Evolutionary conservation across 2,329 filamentous ascomycete species (phyloP).

Genomic region (Trichoderma koningiopsis): DNA sequence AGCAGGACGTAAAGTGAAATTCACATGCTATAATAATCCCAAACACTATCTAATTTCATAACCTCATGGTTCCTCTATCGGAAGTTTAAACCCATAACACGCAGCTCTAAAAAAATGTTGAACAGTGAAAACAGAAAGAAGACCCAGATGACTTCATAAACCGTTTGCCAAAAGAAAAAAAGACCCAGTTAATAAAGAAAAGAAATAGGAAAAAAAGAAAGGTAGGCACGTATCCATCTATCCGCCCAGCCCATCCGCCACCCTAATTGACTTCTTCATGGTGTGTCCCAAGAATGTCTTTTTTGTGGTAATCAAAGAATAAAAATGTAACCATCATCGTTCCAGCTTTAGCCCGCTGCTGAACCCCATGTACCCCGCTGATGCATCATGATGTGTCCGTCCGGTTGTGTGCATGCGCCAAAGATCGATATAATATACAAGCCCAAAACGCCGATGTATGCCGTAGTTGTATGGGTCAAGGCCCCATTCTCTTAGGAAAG

Average conservation of each 20-base stretch:
- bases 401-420: conserved; percentile 19
- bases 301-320: neutral
- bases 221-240: neutral
- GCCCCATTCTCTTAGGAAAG: neutral
- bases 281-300: conserved; percentile 2
- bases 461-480: neutral
- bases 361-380: neutral
- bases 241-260: neutral
- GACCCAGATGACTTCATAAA: neutral
- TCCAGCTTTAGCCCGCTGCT: neutral
- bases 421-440: conserved; percentile 20
- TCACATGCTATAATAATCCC: neutral
- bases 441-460: conserved; percentile 21
- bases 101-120: neutral
- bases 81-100: conserved; percentile 1
- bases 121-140: neutral
- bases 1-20: neutral
- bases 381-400: conserved; percentile 18
- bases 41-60: conserved; percentile 8
- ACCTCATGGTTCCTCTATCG: conserved; percentile 19
- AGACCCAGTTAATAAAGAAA: neutral
- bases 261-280: neutral
- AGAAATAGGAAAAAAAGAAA: neutral
- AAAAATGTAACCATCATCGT: neutral
- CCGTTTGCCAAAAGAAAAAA: neutral